A percentile compares a stretch with the other conserved stretches of the same genome.
Conservation (phyloP, 352 stramenopile species). For the Globisporangium perplexum region DNA sequence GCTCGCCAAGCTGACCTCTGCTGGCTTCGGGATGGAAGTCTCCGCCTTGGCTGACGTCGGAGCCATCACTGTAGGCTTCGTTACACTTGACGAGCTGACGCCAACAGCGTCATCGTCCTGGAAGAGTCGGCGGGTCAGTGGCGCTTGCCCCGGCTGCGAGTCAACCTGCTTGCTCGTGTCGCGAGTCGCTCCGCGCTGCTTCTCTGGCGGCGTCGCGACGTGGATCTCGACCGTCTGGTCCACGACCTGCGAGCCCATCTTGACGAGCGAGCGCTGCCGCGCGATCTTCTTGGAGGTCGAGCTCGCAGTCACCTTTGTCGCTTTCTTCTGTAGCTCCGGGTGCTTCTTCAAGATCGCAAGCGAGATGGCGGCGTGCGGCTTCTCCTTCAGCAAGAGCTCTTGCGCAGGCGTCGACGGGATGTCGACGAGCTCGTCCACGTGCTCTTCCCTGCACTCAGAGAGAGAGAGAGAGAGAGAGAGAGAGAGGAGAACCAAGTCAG, state of each 20-base stretch:
- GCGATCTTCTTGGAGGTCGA: constrained; percentile 9
- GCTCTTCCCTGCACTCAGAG: constrained; percentile 31
- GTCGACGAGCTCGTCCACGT: constrained; percentile 37
- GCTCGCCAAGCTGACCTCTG: neutral
- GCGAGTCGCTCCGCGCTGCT: constrained; percentile 6
- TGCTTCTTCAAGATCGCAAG: constrained; percentile 34
- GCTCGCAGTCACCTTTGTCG: neutral
- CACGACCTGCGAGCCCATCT: constrained; percentile 18
- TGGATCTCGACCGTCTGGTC: constrained; percentile 30
- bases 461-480: neutral
- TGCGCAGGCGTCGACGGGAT: constrained; percentile 33
- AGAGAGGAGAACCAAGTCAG: neutral
- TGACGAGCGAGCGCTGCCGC: constrained; percentile 17
- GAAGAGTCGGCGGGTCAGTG: constrained; percentile 9
- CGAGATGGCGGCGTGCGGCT: constrained; percentile 35
- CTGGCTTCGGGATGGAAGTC: neutral
- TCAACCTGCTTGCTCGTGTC: neutral
- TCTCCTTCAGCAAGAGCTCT: constrained; percentile 38
- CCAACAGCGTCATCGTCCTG: constrained; percentile 3
- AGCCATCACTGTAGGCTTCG: neutral
- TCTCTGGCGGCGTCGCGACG: constrained; percentile 17
- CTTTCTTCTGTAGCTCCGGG: constrained; percentile 23
- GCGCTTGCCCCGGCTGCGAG: neutral
- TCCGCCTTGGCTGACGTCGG: neutral
- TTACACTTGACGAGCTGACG: neutral